phyloP scores from a whole-genome alignment of 2,329 filamentous ascomycete species.

The Hypoxylon sp. region DNA sequence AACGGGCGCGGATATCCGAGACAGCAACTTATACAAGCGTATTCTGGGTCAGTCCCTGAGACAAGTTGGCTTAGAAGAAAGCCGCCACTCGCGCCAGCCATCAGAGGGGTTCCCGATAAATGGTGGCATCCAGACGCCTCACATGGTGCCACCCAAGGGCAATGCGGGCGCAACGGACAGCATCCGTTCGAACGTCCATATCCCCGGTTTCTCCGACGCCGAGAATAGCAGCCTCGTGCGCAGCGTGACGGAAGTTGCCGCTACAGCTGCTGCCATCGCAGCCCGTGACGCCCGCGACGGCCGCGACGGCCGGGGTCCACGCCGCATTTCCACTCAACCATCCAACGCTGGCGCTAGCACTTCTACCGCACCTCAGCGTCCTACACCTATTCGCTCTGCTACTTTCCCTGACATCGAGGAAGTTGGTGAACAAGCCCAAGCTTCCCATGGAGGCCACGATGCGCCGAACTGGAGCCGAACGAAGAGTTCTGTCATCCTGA shows the following conservation, averaged over 20 bases:
- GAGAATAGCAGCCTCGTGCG: slow-evolving; percentile 84
- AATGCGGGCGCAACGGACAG: slow-evolving; percentile 54
- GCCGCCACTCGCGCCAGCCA: slow-evolving; percentile 43
- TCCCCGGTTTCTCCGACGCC: slow-evolving; percentile 79
- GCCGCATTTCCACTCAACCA: slow-evolving; percentile 50
- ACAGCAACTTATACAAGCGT: slow-evolving; percentile 89
- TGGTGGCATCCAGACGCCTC: slow-evolving; percentile 63
- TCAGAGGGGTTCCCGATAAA: slow-evolving; percentile 49
- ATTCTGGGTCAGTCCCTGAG: slow-evolving; percentile 90
- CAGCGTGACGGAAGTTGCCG: slow-evolving; percentile 92
- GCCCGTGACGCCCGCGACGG: slow-evolving; percentile 83
- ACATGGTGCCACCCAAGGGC: slow-evolving; percentile 78
- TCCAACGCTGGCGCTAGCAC: slow-evolving; percentile 41
- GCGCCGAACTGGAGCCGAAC: slow-evolving; percentile 97
- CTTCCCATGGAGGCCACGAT: slow-evolving; percentile 81
- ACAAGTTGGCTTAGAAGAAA: slow-evolving; percentile 75
- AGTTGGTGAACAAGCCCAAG: slow-evolving; percentile 51
- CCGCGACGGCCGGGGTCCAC: slow-evolving; percentile 68
- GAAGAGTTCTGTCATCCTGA: slow-evolving; percentile 89
- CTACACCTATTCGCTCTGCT: slow-evolving; percentile 48
- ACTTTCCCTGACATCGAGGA: slow-evolving; percentile 59
- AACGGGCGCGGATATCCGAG: slow-evolving; percentile 75
- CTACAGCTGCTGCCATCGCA: slow-evolving; percentile 87
- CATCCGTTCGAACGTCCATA: slow-evolving; percentile 56
- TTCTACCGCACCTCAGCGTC: slow-evolving; percentile 42